Percentiles rank a stretch among this genome's conserved stretches.
Conservation (phyloP, 228 moss, liverwort and hornwort genomes). For the Sphagnum fallax region DNA sequence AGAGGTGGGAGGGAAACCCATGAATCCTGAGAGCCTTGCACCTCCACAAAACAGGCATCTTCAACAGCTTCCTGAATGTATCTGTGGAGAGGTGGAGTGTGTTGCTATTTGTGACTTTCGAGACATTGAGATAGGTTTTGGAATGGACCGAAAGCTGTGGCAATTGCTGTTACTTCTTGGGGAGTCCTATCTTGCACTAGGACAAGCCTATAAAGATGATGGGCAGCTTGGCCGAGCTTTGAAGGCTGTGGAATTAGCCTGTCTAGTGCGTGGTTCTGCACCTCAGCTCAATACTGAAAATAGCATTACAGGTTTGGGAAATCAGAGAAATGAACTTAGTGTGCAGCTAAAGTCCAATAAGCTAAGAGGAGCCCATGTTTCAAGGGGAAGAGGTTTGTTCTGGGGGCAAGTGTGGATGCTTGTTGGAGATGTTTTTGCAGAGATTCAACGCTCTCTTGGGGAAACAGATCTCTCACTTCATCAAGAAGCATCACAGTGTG, state of each 20-base stretch:
- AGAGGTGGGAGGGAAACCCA: constrained; percentile 54
- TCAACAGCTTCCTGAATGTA: constrained; percentile 62
- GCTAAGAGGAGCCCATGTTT: background rate
- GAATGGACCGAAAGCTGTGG: constrained; percentile 93
- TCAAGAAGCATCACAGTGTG: constrained; percentile 49
- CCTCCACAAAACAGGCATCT: constrained; percentile 22
- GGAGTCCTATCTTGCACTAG: constrained; percentile 77
- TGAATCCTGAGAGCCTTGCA: constrained; percentile 20
- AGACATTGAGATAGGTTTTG: constrained; percentile 67
- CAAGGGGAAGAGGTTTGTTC: constrained; percentile 45
- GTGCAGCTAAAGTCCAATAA: constrained; percentile 1
- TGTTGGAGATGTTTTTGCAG: constrained; percentile 80
- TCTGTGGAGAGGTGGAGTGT: constrained; percentile 90
- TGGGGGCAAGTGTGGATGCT: constrained; percentile 82
- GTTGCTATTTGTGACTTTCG: constrained; percentile 90
- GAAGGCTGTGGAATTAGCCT: constrained; percentile 83
- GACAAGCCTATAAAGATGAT: constrained; percentile 81
- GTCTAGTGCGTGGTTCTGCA: constrained; percentile 62
- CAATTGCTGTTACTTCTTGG: constrained; percentile 72
- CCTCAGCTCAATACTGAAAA: constrained; percentile 17
- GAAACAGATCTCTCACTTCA: constrained; percentile 35
- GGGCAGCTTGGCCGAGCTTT: constrained; percentile 62
- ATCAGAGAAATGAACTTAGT: background rate
- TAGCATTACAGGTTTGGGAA: background rate
- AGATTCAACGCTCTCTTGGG: constrained; percentile 64